These are phyloP conservation scores for Neurospora sp. DNA, from an alignment of 495 filamentous ascomycete genomes.

Conservation along the genomic window DNA sequence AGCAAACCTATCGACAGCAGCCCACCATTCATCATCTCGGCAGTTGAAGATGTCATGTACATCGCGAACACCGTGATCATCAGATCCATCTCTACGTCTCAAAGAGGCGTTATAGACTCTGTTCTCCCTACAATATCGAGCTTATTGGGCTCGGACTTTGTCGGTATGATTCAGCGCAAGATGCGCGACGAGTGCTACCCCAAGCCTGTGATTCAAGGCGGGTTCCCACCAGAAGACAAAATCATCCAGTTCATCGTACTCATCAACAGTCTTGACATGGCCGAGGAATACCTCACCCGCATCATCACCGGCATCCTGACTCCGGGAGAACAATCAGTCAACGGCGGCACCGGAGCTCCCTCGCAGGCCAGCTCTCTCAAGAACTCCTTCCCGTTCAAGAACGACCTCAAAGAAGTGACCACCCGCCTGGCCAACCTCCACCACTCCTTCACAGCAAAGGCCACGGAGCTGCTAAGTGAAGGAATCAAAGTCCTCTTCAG, in stretches of 20 bases:
- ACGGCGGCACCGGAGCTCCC: slow-evolving; percentile 4
- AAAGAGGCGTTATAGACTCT: slow-evolving; percentile 59
- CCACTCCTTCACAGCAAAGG: slow-evolving; percentile 61
- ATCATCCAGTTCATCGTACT: slow-evolving; percentile 80
- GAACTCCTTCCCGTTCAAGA: slow-evolving; percentile 66
- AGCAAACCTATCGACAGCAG: slow-evolving; percentile 57
- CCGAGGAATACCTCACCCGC: slow-evolving; percentile 77
- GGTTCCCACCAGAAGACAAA: slow-evolving; percentile 71
- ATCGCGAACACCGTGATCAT: slow-evolving; percentile 88
- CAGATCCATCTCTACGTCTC: slow-evolving; percentile 75
- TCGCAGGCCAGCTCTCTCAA: slow-evolving; percentile 33
- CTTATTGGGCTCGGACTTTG: slow-evolving; percentile 85
- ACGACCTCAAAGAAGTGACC: slow-evolving; percentile 58
- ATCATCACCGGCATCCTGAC: slow-evolving; percentile 61
- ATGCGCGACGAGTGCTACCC: slow-evolving; percentile 96
- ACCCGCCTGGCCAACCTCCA: slow-evolving; percentile 59
- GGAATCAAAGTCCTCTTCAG: slow-evolving; percentile 77
- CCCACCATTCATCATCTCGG: slow-evolving; percentile 85
- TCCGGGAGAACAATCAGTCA: slow-evolving; percentile 21
- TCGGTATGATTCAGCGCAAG: slow-evolving; percentile 93
- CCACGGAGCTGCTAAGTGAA: slow-evolving; percentile 70
- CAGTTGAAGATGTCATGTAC: slow-evolving; percentile 98
- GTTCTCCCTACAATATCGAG: slow-evolving; percentile 73
- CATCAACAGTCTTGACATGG: slow-evolving; percentile 89
- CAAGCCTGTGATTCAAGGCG: slow-evolving; percentile 60